Conservation (phyloP, 345 rosid species). For the Eucalyptus dawsonii region DNA sequence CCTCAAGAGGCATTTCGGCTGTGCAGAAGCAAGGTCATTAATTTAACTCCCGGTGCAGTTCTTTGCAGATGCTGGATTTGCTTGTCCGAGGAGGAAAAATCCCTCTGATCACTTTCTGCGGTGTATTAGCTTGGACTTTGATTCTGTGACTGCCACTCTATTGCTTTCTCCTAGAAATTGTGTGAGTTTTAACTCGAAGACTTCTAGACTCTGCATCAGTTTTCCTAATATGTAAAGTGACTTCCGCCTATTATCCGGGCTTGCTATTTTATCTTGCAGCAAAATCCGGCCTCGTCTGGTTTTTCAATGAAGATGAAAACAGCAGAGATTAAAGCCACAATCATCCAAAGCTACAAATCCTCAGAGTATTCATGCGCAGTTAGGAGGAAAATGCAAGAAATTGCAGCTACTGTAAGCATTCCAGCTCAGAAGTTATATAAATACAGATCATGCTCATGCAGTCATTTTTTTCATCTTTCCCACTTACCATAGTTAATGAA, state of each 20-base stretch:
- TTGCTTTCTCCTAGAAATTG: background rate
- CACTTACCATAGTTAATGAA: background rate
- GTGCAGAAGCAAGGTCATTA: background rate
- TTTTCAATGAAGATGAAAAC: background rate
- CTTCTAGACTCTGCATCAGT: background rate
- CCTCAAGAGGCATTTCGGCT: background rate
- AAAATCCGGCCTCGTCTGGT: background rate
- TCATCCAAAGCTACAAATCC: background rate
- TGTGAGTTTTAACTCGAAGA: background rate
- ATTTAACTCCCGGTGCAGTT: conserved; percentile 3
- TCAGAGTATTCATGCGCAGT: background rate
- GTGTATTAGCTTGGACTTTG: background rate
- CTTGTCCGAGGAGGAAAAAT: conserved; percentile 28
- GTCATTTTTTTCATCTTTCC: background rate
- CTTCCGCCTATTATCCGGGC: background rate
- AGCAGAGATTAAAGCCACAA: background rate
- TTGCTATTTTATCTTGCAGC: background rate
- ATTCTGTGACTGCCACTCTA: background rate
- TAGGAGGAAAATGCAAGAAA: conserved; percentile 4
- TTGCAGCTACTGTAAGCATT: background rate
- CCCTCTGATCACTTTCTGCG: background rate
- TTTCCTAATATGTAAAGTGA: background rate
- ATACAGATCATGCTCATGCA: background rate
- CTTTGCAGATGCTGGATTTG: conserved; percentile 33
- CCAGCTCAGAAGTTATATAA: background rate